phyloP scores from a whole-genome alignment of 345 rosid species.

The Cardamine resedifolia region DNA sequence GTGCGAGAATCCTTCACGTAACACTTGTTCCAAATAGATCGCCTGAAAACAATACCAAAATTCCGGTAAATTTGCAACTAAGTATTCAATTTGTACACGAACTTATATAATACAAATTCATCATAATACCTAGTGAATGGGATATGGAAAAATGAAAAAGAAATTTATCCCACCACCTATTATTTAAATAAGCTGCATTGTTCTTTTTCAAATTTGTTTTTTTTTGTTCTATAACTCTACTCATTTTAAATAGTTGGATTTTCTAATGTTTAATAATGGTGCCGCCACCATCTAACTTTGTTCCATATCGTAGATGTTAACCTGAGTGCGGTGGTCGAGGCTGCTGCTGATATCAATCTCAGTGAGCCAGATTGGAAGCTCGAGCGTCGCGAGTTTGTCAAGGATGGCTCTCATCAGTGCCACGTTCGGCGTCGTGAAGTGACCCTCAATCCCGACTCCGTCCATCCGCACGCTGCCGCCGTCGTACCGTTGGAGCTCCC shows the following conservation, averaged over 20 bases:
- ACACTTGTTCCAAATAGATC: constrained; percentile 60
- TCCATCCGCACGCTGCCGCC: constrained; percentile 53
- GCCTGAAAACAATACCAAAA: constrained; percentile 42
- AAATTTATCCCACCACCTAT: no score
- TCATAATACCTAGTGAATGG: background rate
- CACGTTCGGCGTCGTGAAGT: constrained; percentile 62
- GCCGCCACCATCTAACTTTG: no score
- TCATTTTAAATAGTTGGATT: no score
- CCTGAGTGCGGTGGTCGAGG: constrained; percentile 48
- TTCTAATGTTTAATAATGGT: background rate
- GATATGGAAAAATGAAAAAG: no score
- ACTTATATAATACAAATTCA: background rate
- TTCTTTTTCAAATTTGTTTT: no score
- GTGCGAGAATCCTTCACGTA: constrained; percentile 88
- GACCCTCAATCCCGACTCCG: constrained; percentile 80
- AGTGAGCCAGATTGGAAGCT: constrained; percentile 86
- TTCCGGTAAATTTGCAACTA: background rate
- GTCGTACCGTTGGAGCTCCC: constrained; percentile 45
- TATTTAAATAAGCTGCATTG: no score
- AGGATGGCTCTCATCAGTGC: constrained; percentile 70
- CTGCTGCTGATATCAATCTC: constrained; percentile 65
- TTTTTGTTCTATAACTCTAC: no score
- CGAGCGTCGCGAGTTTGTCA: constrained; percentile 68
- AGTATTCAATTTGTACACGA: background rate
- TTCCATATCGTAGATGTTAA: no score